Base-by-base conservation (phyloP, 805 yeast genomes). In the Zygotorulaspora danielsina region DNA sequence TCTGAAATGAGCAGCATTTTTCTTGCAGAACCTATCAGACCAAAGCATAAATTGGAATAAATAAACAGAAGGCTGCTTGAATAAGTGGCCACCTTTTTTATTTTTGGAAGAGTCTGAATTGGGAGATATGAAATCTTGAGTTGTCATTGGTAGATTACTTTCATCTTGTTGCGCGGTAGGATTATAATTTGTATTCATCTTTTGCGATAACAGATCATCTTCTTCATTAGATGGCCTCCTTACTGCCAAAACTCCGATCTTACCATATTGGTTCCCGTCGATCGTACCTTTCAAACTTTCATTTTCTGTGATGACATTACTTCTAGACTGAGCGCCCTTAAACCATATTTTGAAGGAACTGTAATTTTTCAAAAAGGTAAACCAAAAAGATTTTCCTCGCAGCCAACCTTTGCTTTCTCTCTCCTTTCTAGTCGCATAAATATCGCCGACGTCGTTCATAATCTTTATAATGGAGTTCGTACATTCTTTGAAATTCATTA, bases 401-500 rank as follows among this genome's bases (percentile, higher is more conserved):
- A 61, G 29, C 47, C 60, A 44, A 0, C 72, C 69, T 37, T 58
- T 62, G 6, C 35, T 20, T 39, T 69, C 70, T 43, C 65, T 52
- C 5, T 38, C 35, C 12, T 37, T 45, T 32, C 75, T 53, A 16
- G 41, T 49, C 13, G 53, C 48, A 30, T 63, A 48, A 5, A 73
- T 50, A 4, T 39, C 44, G 6, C 64, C 50, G 0, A 63, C 42
- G 22, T 60, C 61, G 8, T 55, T 59, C 44, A 69, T 51, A 19
- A 71, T 44, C 7, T 50, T 46, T 5, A 64, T 50, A 3, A 65
- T 52, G 1, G 59, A 43, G 29, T 61, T 55, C 0, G 70, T 57
- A 17, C 62, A 54, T 43, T 70, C 70, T 45, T 72, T 66, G 32
- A 71, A 58, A 47, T 74, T 74, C 57, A 73, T 63, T 17, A 74